phyloP scores from a whole-genome alignment of 23 red algal genomes.

The Agarophyton chilense region DNA sequence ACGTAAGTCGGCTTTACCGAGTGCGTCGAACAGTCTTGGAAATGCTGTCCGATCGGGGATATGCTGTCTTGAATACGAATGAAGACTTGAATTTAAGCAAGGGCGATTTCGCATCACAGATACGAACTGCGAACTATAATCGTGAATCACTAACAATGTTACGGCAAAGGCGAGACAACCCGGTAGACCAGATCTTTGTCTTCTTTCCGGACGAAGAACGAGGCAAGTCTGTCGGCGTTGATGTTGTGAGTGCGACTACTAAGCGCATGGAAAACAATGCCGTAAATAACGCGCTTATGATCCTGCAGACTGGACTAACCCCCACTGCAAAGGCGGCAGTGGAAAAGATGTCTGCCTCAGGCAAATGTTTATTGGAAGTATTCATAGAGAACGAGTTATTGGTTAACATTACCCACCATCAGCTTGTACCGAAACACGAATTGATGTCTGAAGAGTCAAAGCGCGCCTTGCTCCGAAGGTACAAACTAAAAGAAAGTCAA shows the following conservation, averaged over 20 bases:
- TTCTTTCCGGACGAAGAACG: conserved; percentile 89
- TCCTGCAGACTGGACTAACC: conserved; percentile 85
- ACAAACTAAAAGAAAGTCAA: conserved; percentile 98
- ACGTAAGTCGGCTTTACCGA: conserved; percentile 80
- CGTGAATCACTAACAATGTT: conserved; percentile 89
- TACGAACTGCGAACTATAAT: conserved; percentile 60
- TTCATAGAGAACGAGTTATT: conserved; percentile 94
- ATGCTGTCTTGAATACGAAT: conserved; percentile 65
- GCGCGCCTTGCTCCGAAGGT: conserved; percentile 82
- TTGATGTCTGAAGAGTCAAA: conserved; percentile 85
- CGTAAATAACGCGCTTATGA: conserved; percentile 81
- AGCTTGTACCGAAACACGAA: conserved; percentile 95
- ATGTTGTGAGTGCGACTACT: conserved; percentile 70
- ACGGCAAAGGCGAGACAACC: conserved; percentile 68
- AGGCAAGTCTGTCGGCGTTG: conserved; percentile 71
- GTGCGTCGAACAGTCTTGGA: conserved; percentile 89
- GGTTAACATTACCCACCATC: conserved; percentile 96
- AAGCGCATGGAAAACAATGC: conserved; percentile 86
- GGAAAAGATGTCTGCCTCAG: conserved; percentile 47
- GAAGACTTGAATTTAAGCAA: conserved; percentile 74
- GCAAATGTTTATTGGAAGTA: conserved; percentile 77
- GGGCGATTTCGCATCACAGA: conserved; percentile 74
- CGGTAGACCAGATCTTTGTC: conserved; percentile 88
- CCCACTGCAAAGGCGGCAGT: conserved; percentile 86
- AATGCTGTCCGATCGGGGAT: conserved; percentile 95